Conservation (phyloP, 768 basidiomycete species). For the Clitopilus passeckerianus region DNA sequence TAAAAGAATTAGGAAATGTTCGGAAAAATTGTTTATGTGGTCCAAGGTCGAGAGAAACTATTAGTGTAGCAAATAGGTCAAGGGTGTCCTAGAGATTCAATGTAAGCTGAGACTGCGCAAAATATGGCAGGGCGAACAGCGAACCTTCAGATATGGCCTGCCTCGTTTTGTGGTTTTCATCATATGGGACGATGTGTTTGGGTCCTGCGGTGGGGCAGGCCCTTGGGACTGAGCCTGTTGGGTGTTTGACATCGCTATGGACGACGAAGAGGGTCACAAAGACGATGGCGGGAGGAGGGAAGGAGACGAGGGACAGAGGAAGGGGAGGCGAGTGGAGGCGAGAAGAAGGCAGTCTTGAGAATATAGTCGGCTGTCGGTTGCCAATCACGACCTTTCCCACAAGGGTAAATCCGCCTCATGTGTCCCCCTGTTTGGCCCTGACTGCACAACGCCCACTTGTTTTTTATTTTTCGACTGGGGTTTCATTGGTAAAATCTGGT, state of each 20-base stretch:
- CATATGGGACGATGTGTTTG: conserved; percentile 75
- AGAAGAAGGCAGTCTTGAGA: conserved; percentile 27
- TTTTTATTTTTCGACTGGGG: conserved; percentile 11
- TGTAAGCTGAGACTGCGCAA: neutral
- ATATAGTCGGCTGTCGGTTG: conserved; percentile 33
- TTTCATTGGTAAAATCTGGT: conserved; percentile 1
- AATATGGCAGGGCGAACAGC: conserved; percentile 8
- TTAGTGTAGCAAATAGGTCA: conserved; percentile 94
- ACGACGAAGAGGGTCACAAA: conserved; percentile 41
- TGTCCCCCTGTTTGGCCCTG: conserved; percentile 25
- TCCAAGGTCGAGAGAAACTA: conserved; percentile 86
- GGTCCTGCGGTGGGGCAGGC: conserved; percentile 24
- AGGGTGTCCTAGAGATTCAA: conserved; percentile 77
- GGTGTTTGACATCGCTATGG: neutral
- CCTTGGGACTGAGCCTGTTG: conserved; percentile 22
- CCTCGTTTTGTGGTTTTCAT: conserved; percentile 99
- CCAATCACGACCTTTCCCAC: conserved; percentile 40
- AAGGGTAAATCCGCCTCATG: conserved; percentile 31
- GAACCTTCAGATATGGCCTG: conserved; percentile 87
- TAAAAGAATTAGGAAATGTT: conserved; percentile 90
- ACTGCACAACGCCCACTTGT: conserved; percentile 8
- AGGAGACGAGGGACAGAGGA: conserved; percentile 21
- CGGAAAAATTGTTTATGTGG: conserved; percentile 96
- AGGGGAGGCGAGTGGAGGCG: conserved; percentile 16
- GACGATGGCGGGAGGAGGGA: conserved; percentile 24